phyloP scores from a whole-genome alignment of 306 rosid species.

The Casuarina equisetifolia region DNA sequence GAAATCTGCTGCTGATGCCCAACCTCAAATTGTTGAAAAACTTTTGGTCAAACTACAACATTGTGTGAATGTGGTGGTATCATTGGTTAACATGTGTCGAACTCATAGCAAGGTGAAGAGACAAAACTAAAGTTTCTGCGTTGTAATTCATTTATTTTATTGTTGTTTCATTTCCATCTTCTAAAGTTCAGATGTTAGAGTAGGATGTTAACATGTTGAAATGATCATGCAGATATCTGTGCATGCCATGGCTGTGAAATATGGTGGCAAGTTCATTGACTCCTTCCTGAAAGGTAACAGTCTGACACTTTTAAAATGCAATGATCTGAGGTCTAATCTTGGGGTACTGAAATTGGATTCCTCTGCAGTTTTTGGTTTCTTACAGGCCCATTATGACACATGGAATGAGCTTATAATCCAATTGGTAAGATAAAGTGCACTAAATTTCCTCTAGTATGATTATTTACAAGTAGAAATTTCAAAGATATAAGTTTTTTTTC shows the following conservation, averaged over 20 bases:
- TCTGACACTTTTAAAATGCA: background rate
- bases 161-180: background rate
- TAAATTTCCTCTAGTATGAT: background rate
- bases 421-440: slow-evolving; percentile 28
- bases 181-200: background rate
- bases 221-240: slow-evolving; percentile 34
- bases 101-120: slow-evolving; percentile 35
- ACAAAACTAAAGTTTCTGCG: background rate
- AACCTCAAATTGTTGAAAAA: slow-evolving; percentile 24
- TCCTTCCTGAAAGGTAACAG: slow-evolving; percentile 42
- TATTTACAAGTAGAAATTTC: background rate
- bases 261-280: slow-evolving; percentile 45
- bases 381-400: slow-evolving; percentile 34
- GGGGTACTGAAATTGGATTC: background rate
- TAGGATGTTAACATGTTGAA: slow-evolving; percentile 10
- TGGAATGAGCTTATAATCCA: slow-evolving; percentile 32
- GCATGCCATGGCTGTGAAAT: slow-evolving; percentile 46
- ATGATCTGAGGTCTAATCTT: background rate
- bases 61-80: slow-evolving; percentile 43
- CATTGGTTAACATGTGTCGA: slow-evolving; percentile 41
- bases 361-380: slow-evolving; percentile 44
- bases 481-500: no score
- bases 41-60: slow-evolving; percentile 30
- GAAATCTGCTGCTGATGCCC: slow-evolving; percentile 28
- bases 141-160: background rate